Base-by-base conservation (phyloP, 148 eudicot genomes). In the Hydrangea macrophylla region DNA sequence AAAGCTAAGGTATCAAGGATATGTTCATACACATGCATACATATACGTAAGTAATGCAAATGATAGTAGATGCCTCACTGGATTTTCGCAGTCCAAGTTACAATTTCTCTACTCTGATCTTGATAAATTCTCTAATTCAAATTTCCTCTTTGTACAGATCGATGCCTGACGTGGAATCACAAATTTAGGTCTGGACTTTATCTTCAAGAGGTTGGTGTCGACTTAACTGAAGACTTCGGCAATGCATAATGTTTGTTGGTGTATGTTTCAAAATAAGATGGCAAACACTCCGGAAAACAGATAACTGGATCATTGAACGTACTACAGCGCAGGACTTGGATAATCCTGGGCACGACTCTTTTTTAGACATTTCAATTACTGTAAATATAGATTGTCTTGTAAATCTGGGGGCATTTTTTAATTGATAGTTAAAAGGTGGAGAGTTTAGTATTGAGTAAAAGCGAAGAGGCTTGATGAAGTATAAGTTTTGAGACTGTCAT, bases 381-480 rank as follows among this genome's bases (percentile, higher is more conserved):
- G 60, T 66, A 66, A 20, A 54, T 55, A 24, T 66, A 13, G 59
- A 66, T 53, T 33, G 59, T 44, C 45, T 54, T 66, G 70, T 66
- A 66, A 33, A 66, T 66, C 23, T 15, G 32, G 37, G 44, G 26
- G 40, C 23, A 35, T 35, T n/a, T 35, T 20, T 24, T 24, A n/a
- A 39, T 13, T 37, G 8, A 45, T 40, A 13, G n/a, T 62, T 25
- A 24, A 2, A 13, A 26, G 3, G 12, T 59, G 12, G 20, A 27
- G 20, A 60, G 64, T 17, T 60, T 59, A 9, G 20, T 22, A 59
- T 7, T 33, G 25, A 22, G 33, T 37, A 3, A 30, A 15, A 57
- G 62, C n/a, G 68, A 53, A 53, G 27, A 22, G 13, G 2, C 2
- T 23, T n/a, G 58, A 40, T 50, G 58, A 65, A 32, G 59, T 22